Base-by-base conservation (phyloP, 1,139 yeast species). In the Lodderomyces metapsilosis region DNA sequence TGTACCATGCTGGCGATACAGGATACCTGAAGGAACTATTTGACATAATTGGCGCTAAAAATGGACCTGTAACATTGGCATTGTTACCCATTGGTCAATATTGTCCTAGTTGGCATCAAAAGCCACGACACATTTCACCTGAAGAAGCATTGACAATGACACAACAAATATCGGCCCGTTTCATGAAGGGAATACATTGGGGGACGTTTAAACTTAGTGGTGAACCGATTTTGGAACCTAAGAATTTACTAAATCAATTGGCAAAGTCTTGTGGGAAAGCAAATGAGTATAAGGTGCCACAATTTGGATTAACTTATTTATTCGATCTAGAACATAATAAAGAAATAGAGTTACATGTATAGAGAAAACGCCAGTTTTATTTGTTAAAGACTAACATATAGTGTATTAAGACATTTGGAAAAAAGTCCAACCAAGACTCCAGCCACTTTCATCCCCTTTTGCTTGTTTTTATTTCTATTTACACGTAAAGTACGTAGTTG, bases 1-100 rank as follows among this genome's bases (percentile, higher is more conserved):
- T 89, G 36, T 91, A 82, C 67, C 98, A 91, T 60, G 95, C 94
- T 4, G 98, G 98, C 8, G 98, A 91, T 56, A 88, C 97, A 0
- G 98, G 98, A 1, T 91, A 88, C 59, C 82, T 84, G 36, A 58
- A 74, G 34, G 95, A 82, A 36, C 62, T 91, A 40, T 91, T 86
- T 61, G 66, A 69, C 13, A 70, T 80, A 13, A 84, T 91, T 32
- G 80, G 84, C 2, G 62, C 71, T 34, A 76, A 71, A 36, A 82
- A 74, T 57, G 95, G 95, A 0, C 72, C 80, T 0, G 77, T 85
- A 7, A 67, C 66, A 37, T 67, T 91, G 21, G 88, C 94, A 1
- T 71, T 91, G 62, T 63, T 91, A 10, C 98, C 98, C 0, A 88
- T 95, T 48, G 98, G 98, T 0, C 97, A 94, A 47, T 91, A 91